A percentile compares a stretch with the other conserved stretches of the same genome.
Conservation (phyloP, 2,329 filamentous ascomycete genomes). For the Fusarium papillatum region DNA sequence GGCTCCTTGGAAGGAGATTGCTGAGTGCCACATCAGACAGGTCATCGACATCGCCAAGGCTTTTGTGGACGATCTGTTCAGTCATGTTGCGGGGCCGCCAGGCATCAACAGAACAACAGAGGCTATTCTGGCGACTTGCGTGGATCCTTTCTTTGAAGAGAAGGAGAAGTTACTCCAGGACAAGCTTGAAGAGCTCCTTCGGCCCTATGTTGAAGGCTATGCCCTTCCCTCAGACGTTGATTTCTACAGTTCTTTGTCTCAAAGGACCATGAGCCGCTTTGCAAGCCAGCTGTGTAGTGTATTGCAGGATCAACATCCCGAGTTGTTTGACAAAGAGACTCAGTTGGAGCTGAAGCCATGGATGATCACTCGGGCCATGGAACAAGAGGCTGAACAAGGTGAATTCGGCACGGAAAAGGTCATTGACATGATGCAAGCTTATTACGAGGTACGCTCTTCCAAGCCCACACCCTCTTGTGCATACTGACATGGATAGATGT, state of each 20-base stretch:
- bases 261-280: constrained; percentile 10
- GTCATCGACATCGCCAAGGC: constrained; percentile 46
- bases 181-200: constrained; percentile 57
- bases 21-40: constrained; percentile 50
- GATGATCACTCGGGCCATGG: constrained; percentile 20
- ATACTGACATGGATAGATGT: constrained; percentile 48
- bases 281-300: constrained; percentile 25
- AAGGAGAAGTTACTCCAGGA: constrained; percentile 43
- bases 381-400: constrained; percentile 26
- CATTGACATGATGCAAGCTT: constrained; percentile 59
- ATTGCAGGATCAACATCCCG: constrained; percentile 27
- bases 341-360: background rate
- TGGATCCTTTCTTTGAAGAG: constrained; percentile 51
- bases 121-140: constrained; percentile 40
- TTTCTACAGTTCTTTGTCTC: constrained; percentile 40
- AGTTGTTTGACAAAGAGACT: constrained; percentile 30
- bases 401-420: constrained; percentile 54
- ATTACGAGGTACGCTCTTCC: constrained; percentile 54
- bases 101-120: constrained; percentile 31
- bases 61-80: constrained; percentile 54
- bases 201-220: constrained; percentile 51
- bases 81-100: constrained; percentile 45
- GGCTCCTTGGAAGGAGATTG: constrained; percentile 54
- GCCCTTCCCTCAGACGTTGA: constrained; percentile 45
- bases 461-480: accelerated